phyloP scores from a whole-genome alignment of 495 filamentous ascomycete genomes.

The Penicillium herquei region DNA sequence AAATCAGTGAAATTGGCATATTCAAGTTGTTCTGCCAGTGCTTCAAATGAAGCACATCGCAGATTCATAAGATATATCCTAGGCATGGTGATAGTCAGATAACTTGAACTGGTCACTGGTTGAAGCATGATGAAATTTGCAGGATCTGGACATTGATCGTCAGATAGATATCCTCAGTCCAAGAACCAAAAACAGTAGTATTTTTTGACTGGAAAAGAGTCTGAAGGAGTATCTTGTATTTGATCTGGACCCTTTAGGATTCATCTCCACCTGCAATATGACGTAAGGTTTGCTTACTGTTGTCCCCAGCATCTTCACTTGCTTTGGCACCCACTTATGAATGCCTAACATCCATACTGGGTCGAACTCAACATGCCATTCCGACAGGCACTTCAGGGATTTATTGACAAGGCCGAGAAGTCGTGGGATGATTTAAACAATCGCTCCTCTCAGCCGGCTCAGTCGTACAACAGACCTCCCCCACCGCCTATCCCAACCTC shows the following conservation, averaged over 20 bases:
- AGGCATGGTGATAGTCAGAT: too few relatives aligned
- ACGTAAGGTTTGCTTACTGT: slow-evolving; percentile 23
- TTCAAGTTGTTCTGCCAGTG: too few relatives aligned
- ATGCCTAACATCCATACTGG: slow-evolving; percentile 15
- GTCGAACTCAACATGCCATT: slow-evolving; percentile 26
- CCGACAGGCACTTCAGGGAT: slow-evolving; percentile 27
- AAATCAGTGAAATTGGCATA: too few relatives aligned
- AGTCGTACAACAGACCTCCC: slow-evolving; percentile 20
- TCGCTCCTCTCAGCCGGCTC: slow-evolving; percentile 8
- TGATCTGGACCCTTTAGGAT: slow-evolving; percentile 1
- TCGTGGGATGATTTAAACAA: slow-evolving; percentile 23
- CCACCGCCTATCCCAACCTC: slow-evolving; percentile 30
- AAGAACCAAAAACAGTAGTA: background rate
- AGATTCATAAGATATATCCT: too few relatives aligned
- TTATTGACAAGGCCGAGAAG: slow-evolving; percentile 28
- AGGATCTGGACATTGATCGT: background rate
- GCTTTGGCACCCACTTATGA: background rate
- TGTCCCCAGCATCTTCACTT: slow-evolving; percentile 3
- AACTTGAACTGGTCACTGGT: too few relatives aligned
- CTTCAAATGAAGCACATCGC: too few relatives aligned
- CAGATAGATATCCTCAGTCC: background rate
- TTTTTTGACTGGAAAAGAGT: background rate
- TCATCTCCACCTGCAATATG: slow-evolving; percentile 12
- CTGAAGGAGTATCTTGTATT: background rate
- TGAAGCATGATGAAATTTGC: too few relatives aligned